phyloP scores from a whole-genome alignment of 2,329 filamentous ascomycete genomes.

The Microcyclospora tardicrescens region DNA sequence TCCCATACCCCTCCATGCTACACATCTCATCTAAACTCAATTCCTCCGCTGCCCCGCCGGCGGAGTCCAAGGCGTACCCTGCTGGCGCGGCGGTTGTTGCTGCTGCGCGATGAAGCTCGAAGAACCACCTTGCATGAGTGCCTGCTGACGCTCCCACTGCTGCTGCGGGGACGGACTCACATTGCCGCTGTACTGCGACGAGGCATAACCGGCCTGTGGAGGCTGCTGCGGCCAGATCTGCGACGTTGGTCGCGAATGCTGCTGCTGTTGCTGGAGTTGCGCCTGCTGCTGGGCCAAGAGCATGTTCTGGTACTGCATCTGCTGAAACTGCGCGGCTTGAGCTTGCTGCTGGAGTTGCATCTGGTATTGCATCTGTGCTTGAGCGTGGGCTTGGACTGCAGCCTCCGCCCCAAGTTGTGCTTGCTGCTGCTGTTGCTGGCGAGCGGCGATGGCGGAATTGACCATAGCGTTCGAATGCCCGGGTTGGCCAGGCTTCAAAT shows the following conservation, averaged over 20 bases:
- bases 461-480: conserved; percentile 40
- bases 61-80: too few species aligned
- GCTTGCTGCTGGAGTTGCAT: conserved; percentile 15
- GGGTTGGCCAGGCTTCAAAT: conserved; percentile 37
- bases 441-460: conserved; percentile 49
- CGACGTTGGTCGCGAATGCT: neutral
- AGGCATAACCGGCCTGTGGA: neutral
- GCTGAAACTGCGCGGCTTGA: conserved; percentile 12
- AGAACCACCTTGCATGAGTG: neutral
- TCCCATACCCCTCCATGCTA: too few species aligned
- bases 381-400: conserved; percentile 25
- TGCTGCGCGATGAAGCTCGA: neutral
- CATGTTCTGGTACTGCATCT: conserved; percentile 13
- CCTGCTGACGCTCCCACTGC: neutral
- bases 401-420: conserved; percentile 19
- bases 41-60: too few species aligned
- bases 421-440: conserved; percentile 38
- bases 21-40: too few species aligned
- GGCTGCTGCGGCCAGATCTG: neutral
- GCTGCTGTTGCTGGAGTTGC: neutral
- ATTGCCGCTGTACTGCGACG: neutral
- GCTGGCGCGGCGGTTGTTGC: neutral
- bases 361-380: conserved; percentile 21
- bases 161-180: neutral
- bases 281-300: too few species aligned